Evolutionary conservation across 495 filamentous ascomycete genomes (phyloP).

Genomic region (Aspergillus homomorphus): DNA sequence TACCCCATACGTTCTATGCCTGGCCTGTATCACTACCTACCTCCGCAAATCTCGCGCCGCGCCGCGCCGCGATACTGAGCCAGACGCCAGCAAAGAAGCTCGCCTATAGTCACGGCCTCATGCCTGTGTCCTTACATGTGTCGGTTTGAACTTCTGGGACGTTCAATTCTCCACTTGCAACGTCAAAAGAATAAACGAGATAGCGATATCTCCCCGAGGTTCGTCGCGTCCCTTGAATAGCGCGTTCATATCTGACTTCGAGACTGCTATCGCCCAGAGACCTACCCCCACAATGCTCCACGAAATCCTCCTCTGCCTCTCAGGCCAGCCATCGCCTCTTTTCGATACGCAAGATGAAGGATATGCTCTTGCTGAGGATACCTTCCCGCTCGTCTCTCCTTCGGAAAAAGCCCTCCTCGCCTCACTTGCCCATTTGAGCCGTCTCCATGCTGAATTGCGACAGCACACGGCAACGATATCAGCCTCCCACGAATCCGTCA

Average conservation of each 20-base stretch:
- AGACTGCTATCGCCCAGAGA: conserved; percentile 21
- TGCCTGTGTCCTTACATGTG: conserved; percentile 39
- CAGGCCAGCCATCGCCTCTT: conserved; percentile 85
- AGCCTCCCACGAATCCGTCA: conserved; percentile 65
- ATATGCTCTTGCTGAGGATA: conserved; percentile 37
- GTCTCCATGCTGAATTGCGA: conserved; percentile 68
- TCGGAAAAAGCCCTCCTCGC: conserved; percentile 78
- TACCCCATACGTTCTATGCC: background rate
- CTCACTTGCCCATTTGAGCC: conserved; percentile 70
- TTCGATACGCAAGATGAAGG: conserved; percentile 50
- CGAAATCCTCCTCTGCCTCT: conserved; percentile 92
- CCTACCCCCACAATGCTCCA: conserved; percentile 72
- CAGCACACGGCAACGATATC: conserved; percentile 61
- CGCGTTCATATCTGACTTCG: conserved; percentile 6
- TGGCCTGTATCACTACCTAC: background rate
- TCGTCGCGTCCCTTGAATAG: background rate
- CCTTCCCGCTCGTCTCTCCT: conserved; percentile 60
- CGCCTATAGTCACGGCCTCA: conserved; percentile 2
- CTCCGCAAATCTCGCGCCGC: conserved; percentile 4
- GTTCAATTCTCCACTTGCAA: conserved; percentile 45
- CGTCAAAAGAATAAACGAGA: conserved; percentile 27
- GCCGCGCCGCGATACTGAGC: conserved; percentile 9
- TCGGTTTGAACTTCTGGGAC: conserved; percentile 49
- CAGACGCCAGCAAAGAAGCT: background rate
- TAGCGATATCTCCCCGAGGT: conserved; percentile 25